Conservation (phyloP, 2,329 filamentous ascomycete species). For the Venturia pyrina region DNA sequence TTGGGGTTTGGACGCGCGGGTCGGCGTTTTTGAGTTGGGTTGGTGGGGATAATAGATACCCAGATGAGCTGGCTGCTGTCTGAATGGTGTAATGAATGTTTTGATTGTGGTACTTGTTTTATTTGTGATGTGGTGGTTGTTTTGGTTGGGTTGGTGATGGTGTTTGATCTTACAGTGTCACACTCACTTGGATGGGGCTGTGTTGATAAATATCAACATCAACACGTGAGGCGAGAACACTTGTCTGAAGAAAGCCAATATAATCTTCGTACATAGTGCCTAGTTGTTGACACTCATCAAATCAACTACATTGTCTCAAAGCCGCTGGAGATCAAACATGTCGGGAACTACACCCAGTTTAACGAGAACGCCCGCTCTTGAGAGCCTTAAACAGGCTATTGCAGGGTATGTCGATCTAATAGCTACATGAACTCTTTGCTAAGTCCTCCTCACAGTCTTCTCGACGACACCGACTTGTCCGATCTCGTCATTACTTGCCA, state of each 20-base stretch:
- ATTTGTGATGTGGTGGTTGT: neutral
- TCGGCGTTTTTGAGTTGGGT: neutral
- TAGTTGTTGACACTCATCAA: neutral
- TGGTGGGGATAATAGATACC: neutral
- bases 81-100: neutral
- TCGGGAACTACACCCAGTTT: too few species aligned
- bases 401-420: neutral
- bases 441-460: neutral
- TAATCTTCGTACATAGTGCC: neutral
- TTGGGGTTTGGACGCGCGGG: neutral
- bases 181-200: too few species aligned
- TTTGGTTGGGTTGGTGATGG: neutral
- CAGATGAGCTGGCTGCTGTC: neutral
- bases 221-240: too few species aligned
- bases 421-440: neutral
- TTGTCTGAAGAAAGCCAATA: too few species aligned
- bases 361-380: neutral
- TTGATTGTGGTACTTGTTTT: neutral
- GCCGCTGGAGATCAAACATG: too few species aligned
- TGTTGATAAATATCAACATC: too few species aligned
- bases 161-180: too few species aligned
- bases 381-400: neutral
- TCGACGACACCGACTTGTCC: neutral
- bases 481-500: neutral
- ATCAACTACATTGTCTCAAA: neutral